These are phyloP conservation scores for Apiospora kogelbergensis DNA, from an alignment of 2,329 filamentous ascomycete species.

Conservation along the genomic window DNA sequence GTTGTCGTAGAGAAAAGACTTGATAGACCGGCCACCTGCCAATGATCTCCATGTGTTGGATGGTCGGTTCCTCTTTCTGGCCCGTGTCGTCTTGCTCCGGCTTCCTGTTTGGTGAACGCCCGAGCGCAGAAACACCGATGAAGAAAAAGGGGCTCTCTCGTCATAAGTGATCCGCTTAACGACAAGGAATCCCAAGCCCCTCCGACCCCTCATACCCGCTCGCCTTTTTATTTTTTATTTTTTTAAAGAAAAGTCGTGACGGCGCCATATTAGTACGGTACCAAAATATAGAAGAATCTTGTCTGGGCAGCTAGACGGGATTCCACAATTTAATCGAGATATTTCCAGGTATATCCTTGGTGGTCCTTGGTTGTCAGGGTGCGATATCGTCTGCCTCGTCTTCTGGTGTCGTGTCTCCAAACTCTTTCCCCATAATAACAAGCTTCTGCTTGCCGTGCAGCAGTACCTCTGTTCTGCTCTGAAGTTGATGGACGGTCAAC, in stretches of 20 bases:
- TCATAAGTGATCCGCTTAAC: constrained; percentile 9
- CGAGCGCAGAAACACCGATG: background rate
- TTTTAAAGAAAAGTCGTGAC: background rate
- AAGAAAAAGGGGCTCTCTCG: constrained; percentile 4
- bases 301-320: background rate
- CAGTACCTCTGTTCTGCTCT: background rate
- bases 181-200: background rate
- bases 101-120: background rate
- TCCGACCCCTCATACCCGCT: constrained; percentile 6
- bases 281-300: background rate
- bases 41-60: background rate
- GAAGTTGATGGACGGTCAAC: background rate
- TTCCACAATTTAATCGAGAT: constrained; percentile 6
- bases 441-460: background rate
- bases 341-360: background rate
- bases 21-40: background rate
- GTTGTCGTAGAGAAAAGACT: background rate
- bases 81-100: constrained; percentile 8
- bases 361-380: background rate
- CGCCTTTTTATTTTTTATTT: background rate
- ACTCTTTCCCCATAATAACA: background rate
- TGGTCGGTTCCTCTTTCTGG: constrained; percentile 12
- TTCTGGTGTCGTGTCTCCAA: background rate
- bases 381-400: background rate
- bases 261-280: background rate